Conservation (phyloP, 345 rosid species). For the Syzygium jambos region DNA sequence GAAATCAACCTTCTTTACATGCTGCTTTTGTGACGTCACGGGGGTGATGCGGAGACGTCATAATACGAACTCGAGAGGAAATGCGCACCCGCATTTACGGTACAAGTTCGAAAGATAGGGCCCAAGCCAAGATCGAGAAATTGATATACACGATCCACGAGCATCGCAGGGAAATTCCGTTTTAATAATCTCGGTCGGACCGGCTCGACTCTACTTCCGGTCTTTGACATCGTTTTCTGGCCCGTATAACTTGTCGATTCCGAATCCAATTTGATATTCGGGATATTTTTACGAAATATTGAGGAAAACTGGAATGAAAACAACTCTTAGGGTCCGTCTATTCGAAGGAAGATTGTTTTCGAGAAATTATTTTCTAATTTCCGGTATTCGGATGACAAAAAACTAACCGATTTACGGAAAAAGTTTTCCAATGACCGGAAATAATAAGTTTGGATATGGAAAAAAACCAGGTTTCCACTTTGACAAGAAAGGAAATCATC, state of each 20-base stretch:
- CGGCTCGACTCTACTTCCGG: no score
- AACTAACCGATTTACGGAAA: background rate
- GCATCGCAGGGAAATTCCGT: background rate
- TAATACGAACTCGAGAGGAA: background rate
- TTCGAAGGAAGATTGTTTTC: background rate
- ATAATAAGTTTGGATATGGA: rapidly evolving
- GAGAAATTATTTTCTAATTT: rapidly evolving
- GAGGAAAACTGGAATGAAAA: background rate
- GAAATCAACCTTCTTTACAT: background rate
- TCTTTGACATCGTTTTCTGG: no score
- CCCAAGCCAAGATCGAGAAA: background rate
- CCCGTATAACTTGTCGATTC: background rate
- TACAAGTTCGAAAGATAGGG: background rate
- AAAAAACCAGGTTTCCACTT: background rate
- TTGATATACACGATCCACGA: background rate
- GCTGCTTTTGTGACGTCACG: background rate
- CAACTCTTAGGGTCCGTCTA: no score
- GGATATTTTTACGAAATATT: background rate
- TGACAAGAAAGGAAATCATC: background rate
- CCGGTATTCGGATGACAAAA: rapidly evolving
- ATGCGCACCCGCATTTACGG: background rate
- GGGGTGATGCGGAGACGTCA: background rate
- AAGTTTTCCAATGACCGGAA: rapidly evolving
- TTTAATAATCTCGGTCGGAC: background rate
- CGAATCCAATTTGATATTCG: background rate